These are phyloP conservation scores for Volvox africanus DNA, from an alignment of 139 green algal genomes.

Conservation along the genomic window DNA sequence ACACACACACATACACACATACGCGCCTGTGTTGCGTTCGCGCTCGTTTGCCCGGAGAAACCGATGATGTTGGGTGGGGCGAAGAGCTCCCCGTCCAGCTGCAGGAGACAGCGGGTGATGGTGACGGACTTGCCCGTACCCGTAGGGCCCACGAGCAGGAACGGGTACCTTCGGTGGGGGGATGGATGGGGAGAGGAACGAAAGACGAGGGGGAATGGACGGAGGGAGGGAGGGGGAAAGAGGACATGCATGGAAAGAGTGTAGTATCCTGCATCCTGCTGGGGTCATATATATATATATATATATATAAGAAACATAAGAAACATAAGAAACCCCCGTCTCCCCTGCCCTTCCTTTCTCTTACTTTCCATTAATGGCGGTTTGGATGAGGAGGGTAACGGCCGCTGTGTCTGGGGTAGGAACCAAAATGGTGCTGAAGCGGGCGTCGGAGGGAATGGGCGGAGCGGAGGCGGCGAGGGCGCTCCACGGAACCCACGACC, in stretches of 20 bases:
- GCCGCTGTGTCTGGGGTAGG: constrained; percentile 79
- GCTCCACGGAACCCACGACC: constrained; percentile 51
- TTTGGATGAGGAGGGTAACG: constrained; percentile 46
- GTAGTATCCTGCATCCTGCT: too few species aligned
- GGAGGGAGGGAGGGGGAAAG: too few species aligned
- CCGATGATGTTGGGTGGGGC: constrained; percentile 70
- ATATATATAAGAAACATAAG: neutral
- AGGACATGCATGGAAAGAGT: too few species aligned
- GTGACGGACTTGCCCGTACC: constrained; percentile 85
- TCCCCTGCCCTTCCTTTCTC: neutral
- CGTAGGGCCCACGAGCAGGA: constrained; percentile 42
- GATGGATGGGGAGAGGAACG: neutral
- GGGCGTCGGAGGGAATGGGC: constrained; percentile 30
- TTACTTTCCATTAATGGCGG: constrained; percentile 32
- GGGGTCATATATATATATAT: neutral
- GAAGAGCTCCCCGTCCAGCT: constrained; percentile 63
- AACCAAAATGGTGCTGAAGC: constrained; percentile 79
- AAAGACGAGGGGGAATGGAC: neutral
- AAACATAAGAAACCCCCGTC: neutral
- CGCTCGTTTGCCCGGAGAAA: constrained; percentile 79
- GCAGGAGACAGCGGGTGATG: constrained; percentile 59
- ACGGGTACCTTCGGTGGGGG: constrained; percentile 28
- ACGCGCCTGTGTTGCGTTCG: constrained; percentile 78
- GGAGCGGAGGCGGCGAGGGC: constrained; percentile 12
- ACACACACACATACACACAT: too few species aligned